Evolutionary conservation across 345 rosid genomes (phyloP).

Genomic region (Turnera subulata): DNA sequence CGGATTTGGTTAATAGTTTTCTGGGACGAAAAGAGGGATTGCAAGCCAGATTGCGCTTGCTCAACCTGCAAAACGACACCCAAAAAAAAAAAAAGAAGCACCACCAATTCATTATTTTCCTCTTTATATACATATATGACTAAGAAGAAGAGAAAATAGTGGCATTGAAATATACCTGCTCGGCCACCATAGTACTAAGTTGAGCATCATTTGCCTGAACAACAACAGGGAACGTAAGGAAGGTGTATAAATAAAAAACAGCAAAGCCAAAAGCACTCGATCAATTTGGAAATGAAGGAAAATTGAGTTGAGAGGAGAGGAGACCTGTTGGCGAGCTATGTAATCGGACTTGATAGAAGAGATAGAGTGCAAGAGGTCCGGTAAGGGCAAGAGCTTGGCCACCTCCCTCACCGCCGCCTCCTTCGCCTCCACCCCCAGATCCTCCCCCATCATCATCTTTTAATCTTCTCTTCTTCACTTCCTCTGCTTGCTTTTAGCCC

Average conservation of each 20-base stretch:
- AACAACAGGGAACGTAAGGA: neutral
- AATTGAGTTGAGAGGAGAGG: neutral
- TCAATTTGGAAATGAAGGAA: neutral
- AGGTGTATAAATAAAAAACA: neutral
- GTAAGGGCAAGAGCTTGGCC: conserved; percentile 85
- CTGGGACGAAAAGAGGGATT: conserved; percentile 69
- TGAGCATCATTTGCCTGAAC: conserved; percentile 94
- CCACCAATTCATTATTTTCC: no score
- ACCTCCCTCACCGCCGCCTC: conserved; percentile 98
- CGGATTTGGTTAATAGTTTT: conserved; percentile 65
- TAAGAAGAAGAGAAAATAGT: neutral
- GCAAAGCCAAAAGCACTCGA: neutral
- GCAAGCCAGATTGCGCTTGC: conserved; percentile 78
- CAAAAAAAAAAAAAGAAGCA: neutral
- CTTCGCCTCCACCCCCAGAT: conserved; percentile 98
- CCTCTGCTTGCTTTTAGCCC: no score
- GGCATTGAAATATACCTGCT: conserved; percentile 49
- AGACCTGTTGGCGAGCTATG: conserved; percentile 91
- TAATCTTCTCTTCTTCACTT: no score
- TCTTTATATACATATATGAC: no score
- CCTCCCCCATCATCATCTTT: conserved; percentile 41
- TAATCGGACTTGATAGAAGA: conserved; percentile 89
- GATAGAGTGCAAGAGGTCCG: conserved; percentile 82
- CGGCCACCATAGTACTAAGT: conserved; percentile 99
- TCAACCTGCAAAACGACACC: conserved; percentile 59